Evolutionary conservation across 2,329 filamentous ascomycete species (phyloP).

Genomic region (Corinectria fuckeliana): DNA sequence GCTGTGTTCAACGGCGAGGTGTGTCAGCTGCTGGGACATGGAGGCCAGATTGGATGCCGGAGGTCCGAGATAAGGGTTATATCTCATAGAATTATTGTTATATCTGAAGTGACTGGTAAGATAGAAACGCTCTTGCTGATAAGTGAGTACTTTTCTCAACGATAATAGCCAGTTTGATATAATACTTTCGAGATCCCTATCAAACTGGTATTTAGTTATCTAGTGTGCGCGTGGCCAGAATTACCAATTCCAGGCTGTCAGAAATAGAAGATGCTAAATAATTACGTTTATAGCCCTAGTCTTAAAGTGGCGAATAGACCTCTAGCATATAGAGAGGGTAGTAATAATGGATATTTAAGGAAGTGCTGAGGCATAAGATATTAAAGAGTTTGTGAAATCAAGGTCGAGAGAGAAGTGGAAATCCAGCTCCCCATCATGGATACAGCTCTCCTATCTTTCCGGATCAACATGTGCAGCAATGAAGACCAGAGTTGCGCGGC

Average conservation of each 20-base stretch:
- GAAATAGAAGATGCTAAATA: background rate
- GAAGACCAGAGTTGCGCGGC: conserved; percentile 1
- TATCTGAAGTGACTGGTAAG: background rate
- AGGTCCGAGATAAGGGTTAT: background rate
- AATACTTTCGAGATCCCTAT: background rate
- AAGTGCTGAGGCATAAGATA: background rate
- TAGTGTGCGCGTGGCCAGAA: background rate
- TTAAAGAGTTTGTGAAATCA: background rate
- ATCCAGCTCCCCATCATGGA: conserved; percentile 2
- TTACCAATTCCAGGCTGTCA: background rate
- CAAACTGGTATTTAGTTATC: background rate
- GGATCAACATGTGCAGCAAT: background rate
- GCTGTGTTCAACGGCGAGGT: background rate
- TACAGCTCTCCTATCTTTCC: background rate
- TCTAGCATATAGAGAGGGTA: background rate
- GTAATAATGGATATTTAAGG: conserved; percentile 1
- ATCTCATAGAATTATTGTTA: background rate
- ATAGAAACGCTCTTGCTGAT: background rate
- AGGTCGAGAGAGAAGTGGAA: conserved; percentile 9
- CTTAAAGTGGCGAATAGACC: background rate
- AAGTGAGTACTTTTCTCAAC: background rate
- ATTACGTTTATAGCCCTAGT: background rate
- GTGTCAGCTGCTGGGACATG: background rate
- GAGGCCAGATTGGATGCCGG: background rate
- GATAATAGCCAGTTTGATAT: background rate